These are phyloP conservation scores for Mycena galericulata DNA, from an alignment of 768 basidiomycete genomes.

Conservation along the genomic window DNA sequence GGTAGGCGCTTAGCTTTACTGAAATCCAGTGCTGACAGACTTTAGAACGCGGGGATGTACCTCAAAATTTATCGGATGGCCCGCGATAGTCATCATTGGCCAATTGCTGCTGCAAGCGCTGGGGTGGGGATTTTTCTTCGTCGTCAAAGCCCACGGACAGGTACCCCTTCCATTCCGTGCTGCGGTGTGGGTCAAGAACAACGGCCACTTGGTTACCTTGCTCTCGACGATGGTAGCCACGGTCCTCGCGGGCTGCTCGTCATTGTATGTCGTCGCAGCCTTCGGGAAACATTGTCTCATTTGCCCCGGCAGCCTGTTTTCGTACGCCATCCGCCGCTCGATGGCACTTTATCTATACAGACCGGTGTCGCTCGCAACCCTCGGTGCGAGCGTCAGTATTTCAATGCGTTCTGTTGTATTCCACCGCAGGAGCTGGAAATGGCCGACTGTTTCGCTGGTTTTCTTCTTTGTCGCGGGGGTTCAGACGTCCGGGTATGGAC, in stretches of 20 bases:
- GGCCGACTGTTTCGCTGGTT: background rate
- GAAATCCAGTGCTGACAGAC: background rate
- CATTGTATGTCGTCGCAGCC: conserved; percentile 5
- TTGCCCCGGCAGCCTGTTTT: background rate
- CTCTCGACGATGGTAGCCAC: conserved; percentile 1
- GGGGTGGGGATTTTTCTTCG: background rate
- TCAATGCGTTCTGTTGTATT: background rate
- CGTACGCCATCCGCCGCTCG: background rate
- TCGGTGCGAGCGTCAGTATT: background rate
- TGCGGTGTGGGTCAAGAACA: conserved; percentile 6
- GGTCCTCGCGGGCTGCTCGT: background rate
- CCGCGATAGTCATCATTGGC: background rate
- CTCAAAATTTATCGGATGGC: conserved; percentile 4
- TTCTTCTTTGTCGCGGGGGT: background rate
- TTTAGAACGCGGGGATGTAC: background rate
- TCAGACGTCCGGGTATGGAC: background rate
- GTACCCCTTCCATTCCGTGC: background rate
- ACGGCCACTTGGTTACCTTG: background rate
- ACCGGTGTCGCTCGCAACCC: background rate
- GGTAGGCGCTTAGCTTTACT: background rate
- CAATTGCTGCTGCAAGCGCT: background rate
- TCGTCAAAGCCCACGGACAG: background rate
- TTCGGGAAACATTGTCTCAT: too few relatives aligned
- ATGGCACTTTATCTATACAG: background rate
- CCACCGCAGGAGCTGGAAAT: background rate